These are phyloP conservation scores for Lepraria neglecta DNA, from an alignment of 495 filamentous ascomycete species.

Conservation along the genomic window DNA sequence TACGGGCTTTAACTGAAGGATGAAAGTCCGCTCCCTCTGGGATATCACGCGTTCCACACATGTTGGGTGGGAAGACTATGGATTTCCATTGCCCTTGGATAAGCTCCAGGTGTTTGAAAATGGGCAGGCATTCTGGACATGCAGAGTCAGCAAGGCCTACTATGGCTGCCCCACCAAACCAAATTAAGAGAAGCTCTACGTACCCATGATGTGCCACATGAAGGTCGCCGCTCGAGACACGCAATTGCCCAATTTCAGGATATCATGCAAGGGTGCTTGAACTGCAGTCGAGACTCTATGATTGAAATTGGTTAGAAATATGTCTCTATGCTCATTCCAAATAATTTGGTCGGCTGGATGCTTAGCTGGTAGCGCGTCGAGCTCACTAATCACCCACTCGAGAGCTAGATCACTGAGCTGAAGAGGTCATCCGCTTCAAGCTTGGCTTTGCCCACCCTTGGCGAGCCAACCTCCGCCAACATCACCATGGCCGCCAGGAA, in stretches of 20 bases:
- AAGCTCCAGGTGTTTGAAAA: slow-evolving; percentile 11
- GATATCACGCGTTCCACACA: slow-evolving; percentile 13
- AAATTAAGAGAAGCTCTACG: not conserved
- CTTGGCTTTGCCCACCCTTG: slow-evolving; percentile 2
- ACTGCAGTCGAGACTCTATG: not conserved
- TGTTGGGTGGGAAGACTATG: slow-evolving; percentile 7
- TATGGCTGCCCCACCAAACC: not conserved
- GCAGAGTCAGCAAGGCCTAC: not conserved
- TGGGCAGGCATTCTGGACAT: slow-evolving; percentile 10
- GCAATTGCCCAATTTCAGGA: not conserved
- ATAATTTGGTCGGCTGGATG: not conserved
- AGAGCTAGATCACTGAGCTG: slow-evolving; percentile 36
- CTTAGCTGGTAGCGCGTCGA: slow-evolving; percentile 27
- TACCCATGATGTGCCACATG: slow-evolving; percentile 6
- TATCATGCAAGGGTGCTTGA: not conserved
- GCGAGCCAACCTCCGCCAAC: slow-evolving; percentile 36
- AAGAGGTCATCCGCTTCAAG: slow-evolving; percentile 29
- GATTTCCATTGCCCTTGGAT: slow-evolving; percentile 6
- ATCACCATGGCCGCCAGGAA: slow-evolving; percentile 39
- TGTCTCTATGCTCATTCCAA: slow-evolving; percentile 18
- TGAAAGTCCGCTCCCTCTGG: slow-evolving; percentile 11
- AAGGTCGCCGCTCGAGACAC: not conserved
- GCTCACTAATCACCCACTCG: slow-evolving; percentile 34
- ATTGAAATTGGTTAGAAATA: slow-evolving; percentile 14
- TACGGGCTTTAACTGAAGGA: slow-evolving; percentile 11